Conservation (phyloP, 306 rosid genomes). For the Quercus suber region DNA sequence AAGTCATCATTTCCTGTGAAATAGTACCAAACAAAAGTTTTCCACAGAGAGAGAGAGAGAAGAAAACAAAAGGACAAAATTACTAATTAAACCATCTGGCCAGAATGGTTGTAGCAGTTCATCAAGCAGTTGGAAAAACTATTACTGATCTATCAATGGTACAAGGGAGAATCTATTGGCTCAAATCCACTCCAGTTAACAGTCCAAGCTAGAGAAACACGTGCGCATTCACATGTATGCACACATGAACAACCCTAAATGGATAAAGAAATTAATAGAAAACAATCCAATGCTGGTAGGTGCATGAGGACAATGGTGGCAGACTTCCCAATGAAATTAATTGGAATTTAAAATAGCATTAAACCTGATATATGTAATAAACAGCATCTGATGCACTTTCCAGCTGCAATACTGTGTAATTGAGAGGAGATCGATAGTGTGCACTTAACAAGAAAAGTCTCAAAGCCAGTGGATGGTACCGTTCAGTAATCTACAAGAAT, state of each 20-base stretch:
- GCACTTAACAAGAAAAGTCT: constrained; percentile 82
- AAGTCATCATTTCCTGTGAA: not conserved
- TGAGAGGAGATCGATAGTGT: constrained; percentile 83
- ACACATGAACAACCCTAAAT: not conserved
- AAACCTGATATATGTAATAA: constrained; percentile 82
- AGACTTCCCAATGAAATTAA: constrained; percentile 1
- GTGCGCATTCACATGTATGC: not conserved
- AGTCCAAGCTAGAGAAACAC: not conserved
- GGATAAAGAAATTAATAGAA: not conserved
- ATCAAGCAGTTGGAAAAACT: not conserved
- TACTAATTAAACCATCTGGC: not conserved
- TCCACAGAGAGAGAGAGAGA: not conserved
- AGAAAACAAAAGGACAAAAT: not conserved
- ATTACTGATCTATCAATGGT: not conserved
- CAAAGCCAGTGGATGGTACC: constrained; percentile 84
- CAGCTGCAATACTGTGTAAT: constrained; percentile 67
- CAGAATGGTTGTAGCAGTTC: not conserved
- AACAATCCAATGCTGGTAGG: not conserved
- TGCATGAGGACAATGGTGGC: not conserved
- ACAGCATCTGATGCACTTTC: constrained; percentile 84
- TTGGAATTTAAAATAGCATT: constrained; percentile 1
- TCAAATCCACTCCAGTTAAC: not conserved
- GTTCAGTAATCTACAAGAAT: constrained; percentile 63
- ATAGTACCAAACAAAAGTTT: not conserved
- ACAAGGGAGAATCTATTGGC: not conserved